A percentile compares a stretch with the other conserved stretches of the same genome.
Conservation (phyloP, 192 early-diverging fungal genomes). For the Rhizophagus sp. region DNA sequence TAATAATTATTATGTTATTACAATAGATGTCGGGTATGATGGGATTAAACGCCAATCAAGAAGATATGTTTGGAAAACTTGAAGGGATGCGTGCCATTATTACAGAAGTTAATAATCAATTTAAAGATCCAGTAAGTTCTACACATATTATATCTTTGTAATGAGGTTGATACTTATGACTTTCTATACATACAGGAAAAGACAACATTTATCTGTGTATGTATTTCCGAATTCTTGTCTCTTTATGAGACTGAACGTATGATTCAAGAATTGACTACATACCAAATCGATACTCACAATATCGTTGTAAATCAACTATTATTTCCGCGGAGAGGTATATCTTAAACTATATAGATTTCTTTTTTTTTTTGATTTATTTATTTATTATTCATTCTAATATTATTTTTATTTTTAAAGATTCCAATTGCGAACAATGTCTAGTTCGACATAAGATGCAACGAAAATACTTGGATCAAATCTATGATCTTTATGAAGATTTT, state of each 20-base stretch:
- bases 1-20: slow-evolving; percentile 21
- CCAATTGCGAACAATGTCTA: slow-evolving; percentile 84
- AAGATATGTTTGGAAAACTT: slow-evolving; percentile 95
- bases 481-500: slow-evolving; percentile 99
- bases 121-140: slow-evolving; percentile 90
- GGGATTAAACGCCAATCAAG: slow-evolving; percentile 81
- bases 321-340: slow-evolving; percentile 81
- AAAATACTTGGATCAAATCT: slow-evolving; percentile 98
- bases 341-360: too few species aligned
- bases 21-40: slow-evolving; percentile 82
- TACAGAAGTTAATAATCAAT: slow-evolving; percentile 98
- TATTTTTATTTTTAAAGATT: slow-evolving; percentile 53
- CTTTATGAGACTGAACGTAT: slow-evolving; percentile 99
- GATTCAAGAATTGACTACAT: slow-evolving; percentile 98
- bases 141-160: neutral
- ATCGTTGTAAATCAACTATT: slow-evolving; percentile 99
- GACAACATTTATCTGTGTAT: slow-evolving; percentile 99
- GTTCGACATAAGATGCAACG: slow-evolving; percentile 98
- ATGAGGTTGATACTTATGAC: neutral
- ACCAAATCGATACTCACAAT: slow-evolving; percentile 98
- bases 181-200: slow-evolving; percentile 63
- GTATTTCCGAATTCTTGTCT: slow-evolving; percentile 99
- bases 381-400: neutral
- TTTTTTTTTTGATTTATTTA: too few species aligned
- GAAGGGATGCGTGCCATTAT: slow-evolving; percentile 96